Evolutionary conservation across 2,329 filamentous ascomycete genomes (phyloP).

Genomic region (Aspergillus sp.): DNA sequence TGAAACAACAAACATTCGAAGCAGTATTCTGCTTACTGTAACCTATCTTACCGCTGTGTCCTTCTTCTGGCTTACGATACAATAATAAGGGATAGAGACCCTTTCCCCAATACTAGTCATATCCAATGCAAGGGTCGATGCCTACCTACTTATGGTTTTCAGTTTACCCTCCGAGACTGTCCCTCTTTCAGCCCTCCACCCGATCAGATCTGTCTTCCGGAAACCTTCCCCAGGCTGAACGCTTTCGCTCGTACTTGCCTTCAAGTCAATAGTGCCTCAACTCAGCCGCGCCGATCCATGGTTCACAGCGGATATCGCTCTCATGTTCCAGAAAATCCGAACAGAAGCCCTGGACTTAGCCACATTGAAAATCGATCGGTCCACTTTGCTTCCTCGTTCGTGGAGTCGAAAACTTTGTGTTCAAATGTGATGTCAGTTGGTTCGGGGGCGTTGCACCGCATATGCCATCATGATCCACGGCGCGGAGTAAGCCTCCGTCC

Average conservation of each 20-base stretch:
- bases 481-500: background rate
- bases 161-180: background rate
- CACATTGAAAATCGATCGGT: slow-evolving; percentile 18
- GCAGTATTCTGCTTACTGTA: background rate
- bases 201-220: background rate
- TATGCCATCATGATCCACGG: background rate
- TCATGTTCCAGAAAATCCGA: slow-evolving; percentile 15
- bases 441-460: background rate
- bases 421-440: background rate
- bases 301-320: slow-evolving; percentile 18
- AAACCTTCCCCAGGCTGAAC: slow-evolving; percentile 1
- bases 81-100: slow-evolving; percentile 1
- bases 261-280: background rate
- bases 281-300: slow-evolving; percentile 14
- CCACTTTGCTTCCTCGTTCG: slow-evolving; percentile 7
- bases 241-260: background rate
- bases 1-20: background rate
- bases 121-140: background rate
- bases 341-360: slow-evolving; percentile 10
- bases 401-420: slow-evolving; percentile 1
- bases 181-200: background rate
- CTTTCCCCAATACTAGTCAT: background rate
- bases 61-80: background rate
- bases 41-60: background rate
- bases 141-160: background rate